Evolutionary conservation across 805 yeast genomes (phyloP).

Genomic region (Cyberlindnera saturnus): DNA sequence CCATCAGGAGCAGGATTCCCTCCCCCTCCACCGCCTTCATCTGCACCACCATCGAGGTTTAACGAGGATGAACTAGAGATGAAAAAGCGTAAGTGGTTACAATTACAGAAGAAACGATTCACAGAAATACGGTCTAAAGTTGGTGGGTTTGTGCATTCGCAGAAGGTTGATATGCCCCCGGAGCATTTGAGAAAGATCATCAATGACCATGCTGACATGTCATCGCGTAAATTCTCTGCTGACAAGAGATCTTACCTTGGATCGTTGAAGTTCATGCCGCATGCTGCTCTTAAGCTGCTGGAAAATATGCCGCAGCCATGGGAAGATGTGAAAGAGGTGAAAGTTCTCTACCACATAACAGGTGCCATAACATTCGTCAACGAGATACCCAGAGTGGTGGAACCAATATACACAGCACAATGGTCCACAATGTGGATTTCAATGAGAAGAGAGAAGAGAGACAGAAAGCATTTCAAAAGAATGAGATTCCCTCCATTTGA

Average conservation of each 20-base stretch:
- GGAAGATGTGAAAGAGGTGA: conserved; percentile 83
- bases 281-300: conserved; percentile 79
- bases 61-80: conserved; percentile 29
- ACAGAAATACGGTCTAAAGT: conserved; percentile 26
- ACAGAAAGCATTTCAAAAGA: conserved; percentile 81
- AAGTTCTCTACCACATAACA: conserved; percentile 79
- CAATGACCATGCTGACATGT: conserved; percentile 77
- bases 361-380: conserved; percentile 96
- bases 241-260: conserved; percentile 88
- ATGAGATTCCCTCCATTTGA: conserved; percentile 95
- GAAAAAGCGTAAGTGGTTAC: conserved; percentile 54
- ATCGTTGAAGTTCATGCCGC: conserved; percentile 92
- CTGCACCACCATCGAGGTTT: conserved; percentile 13
- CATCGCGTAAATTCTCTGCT: conserved; percentile 68
- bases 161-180: conserved; percentile 83
- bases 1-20: conserved; percentile 23
- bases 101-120: conserved; percentile 54
- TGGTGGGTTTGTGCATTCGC: conserved; percentile 48
- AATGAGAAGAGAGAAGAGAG: conserved; percentile 93
- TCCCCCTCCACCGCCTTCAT: conserved; percentile 25
- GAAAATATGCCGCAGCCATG: conserved; percentile 99
- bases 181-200: conserved; percentile 86
- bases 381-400: conserved; percentile 86
- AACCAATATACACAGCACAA: conserved; percentile 86
- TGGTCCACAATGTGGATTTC: conserved; percentile 93